Evolutionary conservation across 306 rosid species (phyloP).

Genomic region (Herpetospermum pedunculosum): DNA sequence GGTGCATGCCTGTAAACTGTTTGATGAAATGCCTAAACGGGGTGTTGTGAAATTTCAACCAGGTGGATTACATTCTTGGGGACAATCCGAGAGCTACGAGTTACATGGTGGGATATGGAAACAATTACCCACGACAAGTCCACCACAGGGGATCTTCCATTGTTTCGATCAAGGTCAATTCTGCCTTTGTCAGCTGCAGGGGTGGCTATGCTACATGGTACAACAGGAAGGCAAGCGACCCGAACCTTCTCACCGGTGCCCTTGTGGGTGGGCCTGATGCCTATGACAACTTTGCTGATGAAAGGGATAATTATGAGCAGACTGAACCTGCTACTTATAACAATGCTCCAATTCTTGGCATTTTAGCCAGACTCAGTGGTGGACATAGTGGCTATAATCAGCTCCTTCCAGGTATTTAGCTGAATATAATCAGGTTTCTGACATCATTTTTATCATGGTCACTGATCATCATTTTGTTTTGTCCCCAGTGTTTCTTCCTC

Average conservation of each 20-base stretch:
- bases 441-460: not conserved
- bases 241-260: conserved; percentile 79
- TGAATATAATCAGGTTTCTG: not conserved
- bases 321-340: conserved; percentile 98
- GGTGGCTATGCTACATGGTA: conserved; percentile 95
- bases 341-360: conserved; percentile 92
- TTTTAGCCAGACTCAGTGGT: conserved; percentile 60
- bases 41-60: not conserved
- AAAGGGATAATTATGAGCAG: conserved; percentile 89
- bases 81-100: conserved; percentile 97
- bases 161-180: conserved; percentile 67
- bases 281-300: conserved; percentile 88
- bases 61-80: conserved; percentile 76
- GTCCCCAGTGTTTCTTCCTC: conserved; percentile 44
- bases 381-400: conserved; percentile 63
- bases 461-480: not conserved
- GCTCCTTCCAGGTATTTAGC: conserved; percentile 76
- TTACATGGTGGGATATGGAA: conserved; percentile 95
- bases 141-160: conserved; percentile 96
- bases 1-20: not conserved
- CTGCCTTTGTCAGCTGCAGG: conserved; percentile 71
- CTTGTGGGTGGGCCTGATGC: conserved; percentile 98
- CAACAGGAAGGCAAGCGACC: conserved; percentile 59
- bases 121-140: conserved; percentile 74
- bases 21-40: not conserved